A percentile compares a stretch with the other conserved stretches of the same genome.
phyloP scores from a whole-genome alignment of 345 rosid genomes.

The Bretschneidera sinensis region DNA sequence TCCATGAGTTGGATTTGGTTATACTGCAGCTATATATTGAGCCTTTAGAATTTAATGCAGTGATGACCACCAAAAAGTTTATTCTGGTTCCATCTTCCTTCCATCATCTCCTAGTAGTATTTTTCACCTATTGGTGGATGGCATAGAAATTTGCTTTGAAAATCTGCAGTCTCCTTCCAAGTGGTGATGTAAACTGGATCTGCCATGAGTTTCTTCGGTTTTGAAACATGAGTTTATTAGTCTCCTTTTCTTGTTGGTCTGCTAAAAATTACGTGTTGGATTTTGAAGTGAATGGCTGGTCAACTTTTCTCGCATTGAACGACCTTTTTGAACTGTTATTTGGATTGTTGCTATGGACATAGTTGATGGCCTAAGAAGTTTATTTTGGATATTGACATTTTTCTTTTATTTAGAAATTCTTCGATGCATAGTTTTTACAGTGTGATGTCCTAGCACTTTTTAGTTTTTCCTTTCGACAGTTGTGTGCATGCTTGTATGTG shows the following conservation, averaged over 20 bases:
- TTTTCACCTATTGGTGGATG: background rate
- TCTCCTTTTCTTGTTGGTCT: background rate
- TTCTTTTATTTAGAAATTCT: too few species aligned
- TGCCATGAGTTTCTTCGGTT: background rate
- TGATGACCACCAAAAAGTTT: too few species aligned
- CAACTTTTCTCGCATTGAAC: too few species aligned
- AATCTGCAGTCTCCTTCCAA: background rate
- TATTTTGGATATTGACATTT: background rate
- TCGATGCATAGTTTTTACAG: background rate
- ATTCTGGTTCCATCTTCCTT: too few species aligned
- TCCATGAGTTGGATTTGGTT: slow-evolving; percentile 3
- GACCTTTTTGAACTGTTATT: too few species aligned
- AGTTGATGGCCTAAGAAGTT: background rate
- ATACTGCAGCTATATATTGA: too few species aligned
- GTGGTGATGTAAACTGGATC: background rate
- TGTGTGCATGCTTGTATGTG: background rate
- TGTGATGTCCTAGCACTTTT: too few species aligned
- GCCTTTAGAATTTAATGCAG: too few species aligned
- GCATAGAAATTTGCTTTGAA: background rate
- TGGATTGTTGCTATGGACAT: background rate
- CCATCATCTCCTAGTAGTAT: too few species aligned
- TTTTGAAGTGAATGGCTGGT: too few species aligned
- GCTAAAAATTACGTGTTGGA: background rate
- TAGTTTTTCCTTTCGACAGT: too few species aligned
- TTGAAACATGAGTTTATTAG: background rate